Base-by-base conservation (phyloP, 768 basidiomycete genomes). In the Naematelia aurantialba region DNA sequence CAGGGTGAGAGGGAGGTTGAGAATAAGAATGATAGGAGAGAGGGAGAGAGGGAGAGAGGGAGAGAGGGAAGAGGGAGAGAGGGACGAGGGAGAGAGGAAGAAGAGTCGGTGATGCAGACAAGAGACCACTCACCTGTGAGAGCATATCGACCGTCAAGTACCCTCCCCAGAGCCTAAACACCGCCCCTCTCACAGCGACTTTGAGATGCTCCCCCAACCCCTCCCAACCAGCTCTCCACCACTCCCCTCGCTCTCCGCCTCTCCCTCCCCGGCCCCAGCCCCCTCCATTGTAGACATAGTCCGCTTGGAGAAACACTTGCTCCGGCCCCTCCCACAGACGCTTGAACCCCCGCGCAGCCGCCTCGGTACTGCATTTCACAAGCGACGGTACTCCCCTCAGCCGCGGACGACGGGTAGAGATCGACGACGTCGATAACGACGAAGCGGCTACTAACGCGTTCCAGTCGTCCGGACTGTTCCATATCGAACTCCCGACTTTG, bases 381-480 rank as follows among this genome's bases (percentile, higher is more conserved):
- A 73, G 54, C 3, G 59, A 51, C n/a, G 55, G 66, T 27, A 70
- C 21, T 10, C 63, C 71, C 27, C 62, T 17, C 5, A 58, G 60
- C 49, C 60, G 30, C 2, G 71, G 62, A 14, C 49, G 52, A 39
- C 71, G 57, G 14, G 49, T 55, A 0, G 71, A 69, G 29, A 69
- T 54, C 3, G 66, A 66, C 1, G 71, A 67, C 5, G 71, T 73
- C 14, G 71, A 73, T 1, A 70, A 53, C 1, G 60, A 3, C 3
- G 63, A 64, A 1, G 59, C 60, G 2, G 66, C 58, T 11, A 73
- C 54, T 13, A 73, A 52, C 22, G 63, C 53, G 30, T 69, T 64
- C 71, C 68, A 73, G 45, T 73, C 66, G 29, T 69, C 68, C n/a
- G 55, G 49, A 0, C 63, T 58, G 27, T 62, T 73, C 63, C 63